Evolutionary conservation across 176 grass and related monocot genomes (phyloP).

Genomic region (Panicum miliaceum): DNA sequence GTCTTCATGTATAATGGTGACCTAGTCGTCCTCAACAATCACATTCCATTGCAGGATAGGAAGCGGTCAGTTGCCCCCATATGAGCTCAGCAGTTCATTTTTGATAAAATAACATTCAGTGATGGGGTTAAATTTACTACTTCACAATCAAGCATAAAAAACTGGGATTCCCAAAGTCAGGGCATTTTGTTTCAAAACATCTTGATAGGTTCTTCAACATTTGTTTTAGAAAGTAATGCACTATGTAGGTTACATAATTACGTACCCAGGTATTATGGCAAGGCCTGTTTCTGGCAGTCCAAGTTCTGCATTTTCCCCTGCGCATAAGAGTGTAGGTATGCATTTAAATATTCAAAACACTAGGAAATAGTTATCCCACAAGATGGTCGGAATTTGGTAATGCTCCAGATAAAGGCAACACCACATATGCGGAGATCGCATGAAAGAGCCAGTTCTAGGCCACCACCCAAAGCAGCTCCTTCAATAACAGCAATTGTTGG

Average conservation of each 20-base stretch:
- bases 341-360: constrained; percentile 23
- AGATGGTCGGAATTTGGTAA: not conserved
- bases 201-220: not conserved
- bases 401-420: constrained; percentile 33
- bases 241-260: constrained; percentile 34
- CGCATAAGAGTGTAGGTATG: not conserved
- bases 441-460: constrained; percentile 80
- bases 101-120: not conserved
- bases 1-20: constrained; percentile 9
- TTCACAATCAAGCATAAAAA: not conserved
- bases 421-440: constrained; percentile 88
- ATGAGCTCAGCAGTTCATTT: not conserved
- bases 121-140: not conserved
- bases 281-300: constrained; percentile 85
- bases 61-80: not conserved
- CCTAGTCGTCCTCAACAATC: not conserved
- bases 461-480: constrained; percentile 85
- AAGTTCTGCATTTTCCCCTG: constrained; percentile 79
- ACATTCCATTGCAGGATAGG: not conserved
- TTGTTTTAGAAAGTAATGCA: not conserved
- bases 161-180: not conserved
- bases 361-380: not conserved
- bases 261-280: constrained; percentile 92
- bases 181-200: constrained; percentile 14
- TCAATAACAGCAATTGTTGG: constrained; percentile 84